Evolutionary conservation across 2,329 filamentous ascomycete species (phyloP), one percentile per base, ranked within the genome.

Genomic region (Aspergillus spinulosporus): DNA sequence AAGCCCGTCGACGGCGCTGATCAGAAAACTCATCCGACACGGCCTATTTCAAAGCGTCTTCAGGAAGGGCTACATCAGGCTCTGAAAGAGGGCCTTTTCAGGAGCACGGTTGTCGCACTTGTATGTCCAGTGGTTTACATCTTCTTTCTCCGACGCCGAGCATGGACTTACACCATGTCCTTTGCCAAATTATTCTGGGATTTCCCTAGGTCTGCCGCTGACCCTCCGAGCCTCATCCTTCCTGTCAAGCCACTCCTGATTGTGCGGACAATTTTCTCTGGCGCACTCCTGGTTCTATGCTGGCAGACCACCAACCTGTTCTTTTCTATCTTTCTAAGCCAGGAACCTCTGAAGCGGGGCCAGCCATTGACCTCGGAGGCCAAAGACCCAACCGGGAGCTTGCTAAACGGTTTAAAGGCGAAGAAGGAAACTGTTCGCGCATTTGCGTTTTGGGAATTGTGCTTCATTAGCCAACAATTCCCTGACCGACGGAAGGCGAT

Each of bases 381-480:
- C 12, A 94, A 90, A 68, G 92, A 97, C 72, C 90, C 93, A 0
- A 97, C 96, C 67, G 92, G 91, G 36, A 96, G 90, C 69, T 79
- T 97, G 29, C 72, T 97, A 47, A 91, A 87, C 55, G 93, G 93
- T 0, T 73, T 97, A 44, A 92, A 87, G 70, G 88, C 88, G 62
- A 94, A 92, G 75, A 94, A 93, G 72, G 80, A 90, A 6, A 80
- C 89, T 7, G 85, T 90, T 58, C 87, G 84, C 82, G 83, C 85
- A 0, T 96, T 95, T 71, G 92, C 93, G 12, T 88, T 96, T 73
- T 96, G 92, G 92, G 93, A 97, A 69, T 79, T 97, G 29, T 85
- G 86, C 31, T 81, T 90, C 54, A 96, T 97, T 64, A 87, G 89
- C 37, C 83, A 88, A 55, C 82, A 85, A 53, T 92, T 89, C 60